Base-by-base conservation (phyloP, 1,139 yeast species). In the Diutina siamensis region DNA sequence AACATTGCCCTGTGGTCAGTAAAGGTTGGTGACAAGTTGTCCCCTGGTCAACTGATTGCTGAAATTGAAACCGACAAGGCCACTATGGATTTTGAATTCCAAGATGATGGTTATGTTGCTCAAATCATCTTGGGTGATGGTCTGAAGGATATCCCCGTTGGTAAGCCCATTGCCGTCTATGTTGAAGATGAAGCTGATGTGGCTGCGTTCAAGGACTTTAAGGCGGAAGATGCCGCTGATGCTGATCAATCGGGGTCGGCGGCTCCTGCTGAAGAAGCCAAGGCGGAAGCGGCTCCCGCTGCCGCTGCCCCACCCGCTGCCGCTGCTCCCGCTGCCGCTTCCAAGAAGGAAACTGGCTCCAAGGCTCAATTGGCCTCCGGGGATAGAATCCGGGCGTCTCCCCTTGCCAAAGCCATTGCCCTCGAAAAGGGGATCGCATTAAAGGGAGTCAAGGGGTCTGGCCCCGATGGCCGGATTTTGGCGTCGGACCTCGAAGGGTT, bases 1-100 rank as follows among this genome's bases (percentile, higher is more conserved):
- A 83, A 80, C 63, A 72, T 92, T 53, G 92, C 89, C 44, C 72
- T 78, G 49, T 92, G 97, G 97, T 76, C 80, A 60, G 89, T 88
- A 71, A 68, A 76, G 46, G 87, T 81, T 46, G 98, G 98, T 59
- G 97, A 92, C 61, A 67, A 78, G 64, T 77, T 92, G 55, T 57
- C 74, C 25, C 94, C 97, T 27, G 97, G 98, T 64, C 97, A 89
- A 61, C 81, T 94, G 47, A 78, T 92, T 56, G 97, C 96, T 48
- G 98, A 92, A 67, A 83, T 92, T 54, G 98, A 92, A 71, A 92
- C 99, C 54, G 99, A 92, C 65, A 92, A 92, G 74, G 98, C 99
- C 48, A 83, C 89, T 53, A 92, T 92, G 96, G 99, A 94, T 68
- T 92, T 88, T 59, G 99, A 92, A 69, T 92, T 92, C 74, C 97